Conservation (phyloP, 495 filamentous ascomycete species). For the Bacidia gigantensis region DNA sequence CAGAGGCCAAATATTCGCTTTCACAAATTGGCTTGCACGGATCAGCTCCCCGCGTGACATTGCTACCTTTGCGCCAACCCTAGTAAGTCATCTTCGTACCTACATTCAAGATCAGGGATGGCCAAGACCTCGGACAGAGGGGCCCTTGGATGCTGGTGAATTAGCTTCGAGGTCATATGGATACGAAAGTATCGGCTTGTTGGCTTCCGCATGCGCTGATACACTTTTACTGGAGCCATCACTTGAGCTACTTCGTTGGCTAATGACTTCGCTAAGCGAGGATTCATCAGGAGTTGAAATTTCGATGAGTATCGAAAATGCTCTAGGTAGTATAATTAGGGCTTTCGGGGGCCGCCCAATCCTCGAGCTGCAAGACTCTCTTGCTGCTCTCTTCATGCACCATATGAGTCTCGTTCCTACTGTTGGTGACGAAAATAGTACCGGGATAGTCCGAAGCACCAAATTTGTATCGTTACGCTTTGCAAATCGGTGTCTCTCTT, state of each 20-base stretch:
- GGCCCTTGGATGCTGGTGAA: conserved; percentile 32
- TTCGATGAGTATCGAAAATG: conserved; percentile 77
- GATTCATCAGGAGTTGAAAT: conserved; percentile 62
- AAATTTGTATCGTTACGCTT: conserved; percentile 77
- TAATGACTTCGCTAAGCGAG: conserved; percentile 67
- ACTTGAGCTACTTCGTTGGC: conserved; percentile 55
- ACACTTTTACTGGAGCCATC: conserved; percentile 40
- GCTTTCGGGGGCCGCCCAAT: conserved; percentile 38
- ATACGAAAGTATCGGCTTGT: conserved; percentile 74
- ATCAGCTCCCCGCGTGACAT: conserved; percentile 49
- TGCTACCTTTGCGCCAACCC: conserved; percentile 47
- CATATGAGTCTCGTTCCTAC: conserved; percentile 50
- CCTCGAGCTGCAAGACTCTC: conserved; percentile 30
- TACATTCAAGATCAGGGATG: conserved; percentile 75
- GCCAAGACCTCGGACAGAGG: conserved; percentile 45
- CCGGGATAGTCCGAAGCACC: conserved; percentile 44
- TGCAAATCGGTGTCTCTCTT: conserved; percentile 79
- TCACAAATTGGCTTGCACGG: conserved; percentile 74
- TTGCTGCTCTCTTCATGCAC: conserved; percentile 47
- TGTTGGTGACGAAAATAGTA: conserved; percentile 26
- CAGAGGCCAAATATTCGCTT: conserved; percentile 71
- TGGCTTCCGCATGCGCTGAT: conserved; percentile 37
- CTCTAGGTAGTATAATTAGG: conserved; percentile 61
- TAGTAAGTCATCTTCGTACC: conserved; percentile 56
- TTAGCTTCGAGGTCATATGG: conserved; percentile 55